phyloP scores from a whole-genome alignment of 2,329 filamentous ascomycete genomes.

The Cladosporium cucumerinum region DNA sequence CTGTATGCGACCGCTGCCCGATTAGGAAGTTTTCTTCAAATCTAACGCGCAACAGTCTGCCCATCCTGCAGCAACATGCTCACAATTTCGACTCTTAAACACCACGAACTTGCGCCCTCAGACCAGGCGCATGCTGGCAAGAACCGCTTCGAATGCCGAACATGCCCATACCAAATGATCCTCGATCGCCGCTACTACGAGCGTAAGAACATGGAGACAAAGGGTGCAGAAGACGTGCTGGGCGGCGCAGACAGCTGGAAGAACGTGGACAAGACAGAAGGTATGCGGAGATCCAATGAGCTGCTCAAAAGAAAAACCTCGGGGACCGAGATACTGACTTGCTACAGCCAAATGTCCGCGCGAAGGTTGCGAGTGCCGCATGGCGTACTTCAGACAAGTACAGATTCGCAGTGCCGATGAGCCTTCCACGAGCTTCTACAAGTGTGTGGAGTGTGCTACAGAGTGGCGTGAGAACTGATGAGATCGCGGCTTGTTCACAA shows the following conservation, averaged over 20 bases:
- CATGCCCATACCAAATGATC: constrained; percentile 87
- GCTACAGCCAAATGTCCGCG: constrained; percentile 73
- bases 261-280: constrained; percentile 77
- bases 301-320: background rate
- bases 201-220: constrained; percentile 73
- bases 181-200: constrained; percentile 79
- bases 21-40: background rate
- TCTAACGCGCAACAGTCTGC: constrained; percentile 57
- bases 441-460: constrained; percentile 48
- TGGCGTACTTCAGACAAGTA: constrained; percentile 93
- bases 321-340: constrained; percentile 1
- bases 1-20: background rate
- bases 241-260: constrained; percentile 86
- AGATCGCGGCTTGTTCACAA: background rate
- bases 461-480: constrained; percentile 45
- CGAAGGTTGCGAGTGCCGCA: constrained; percentile 72
- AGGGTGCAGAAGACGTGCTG: constrained; percentile 85
- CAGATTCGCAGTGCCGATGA: constrained; percentile 98
- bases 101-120: constrained; percentile 33
- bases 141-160: constrained; percentile 92
- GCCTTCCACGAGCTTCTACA: constrained; percentile 96
- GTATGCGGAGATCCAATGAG: constrained; percentile 39
- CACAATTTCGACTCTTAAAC: constrained; percentile 58
- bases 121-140: constrained; percentile 41
- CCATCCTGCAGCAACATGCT: constrained; percentile 81